Base-by-base conservation (phyloP, 2,329 filamentous ascomycete species). In the Microdochium nivale region DNA sequence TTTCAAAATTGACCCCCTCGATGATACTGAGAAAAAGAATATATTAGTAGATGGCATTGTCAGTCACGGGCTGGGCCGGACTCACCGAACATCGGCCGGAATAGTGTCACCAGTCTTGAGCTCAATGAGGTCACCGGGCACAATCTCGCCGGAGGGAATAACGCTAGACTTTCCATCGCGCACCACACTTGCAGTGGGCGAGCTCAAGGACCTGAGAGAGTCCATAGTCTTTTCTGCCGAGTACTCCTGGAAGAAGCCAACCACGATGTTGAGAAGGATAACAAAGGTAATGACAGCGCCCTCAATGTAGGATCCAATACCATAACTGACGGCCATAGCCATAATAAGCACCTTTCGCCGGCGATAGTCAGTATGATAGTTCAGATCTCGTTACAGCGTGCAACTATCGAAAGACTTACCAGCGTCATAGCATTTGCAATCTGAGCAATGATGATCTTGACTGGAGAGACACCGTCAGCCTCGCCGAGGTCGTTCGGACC, bases 381-480 rank as follows among this genome's bases (percentile, higher is more conserved):
- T 23, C 10, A 25, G 25, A 11, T 16, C 10, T 44, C n/a, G 3
- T 21, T 13, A 14, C 40, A 19, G 14, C 3, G 19, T 24, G 33
- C 24, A 30, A 21, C 13, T n/a, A 43, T 8, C 14, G 27, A 14
- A 37, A n/a, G 25, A 32, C 58, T 7, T 64, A 81, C 81, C 63
- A 86, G 65, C 56, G 78, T 84, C 82, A 85, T 84, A 11, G 81
- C 81, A 62, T 86, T 86, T 47, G 80, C 80, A 47, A 85, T 68
- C 61, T 86, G 82, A 43, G 77, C 70, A 43, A 84, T 65, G 19
- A 86, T 62, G 52, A 86, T 84, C 61, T 82, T 81, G 47, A 73
- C 62, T 24, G 76, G 72, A 43, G 74, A 76, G 25, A 85, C 80
- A 7, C 77, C 76, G 53, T 74, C 72, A 1, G 66, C 75, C 37